Evolutionary conservation across 345 rosid species (phyloP), one percentile per base, ranked within the genome.

Genomic region (Clausena lansium): DNA sequence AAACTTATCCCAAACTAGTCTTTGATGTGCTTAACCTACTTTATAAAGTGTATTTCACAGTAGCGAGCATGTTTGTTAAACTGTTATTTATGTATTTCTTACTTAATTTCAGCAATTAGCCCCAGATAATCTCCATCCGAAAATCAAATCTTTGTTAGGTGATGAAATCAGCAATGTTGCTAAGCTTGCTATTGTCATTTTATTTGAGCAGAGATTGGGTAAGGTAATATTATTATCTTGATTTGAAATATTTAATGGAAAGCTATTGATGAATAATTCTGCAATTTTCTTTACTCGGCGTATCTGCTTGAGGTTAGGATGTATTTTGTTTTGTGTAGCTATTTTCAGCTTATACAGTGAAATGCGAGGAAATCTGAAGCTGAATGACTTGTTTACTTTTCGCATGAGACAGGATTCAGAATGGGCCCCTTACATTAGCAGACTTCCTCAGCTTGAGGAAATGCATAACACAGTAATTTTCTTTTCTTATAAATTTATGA

Each of bases 391-490:
- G 25, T 10, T 76, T 63, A 24, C 72, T 22, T 36, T 28, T 50
- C 65, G 70, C 66, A 38, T 74, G 67, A 64, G 27, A 81, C 86
- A 91, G 97, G 86, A 85, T 73, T 93, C 93, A 27, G 88, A 84
- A 62, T 93, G 97, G 99, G 81, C 83, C 61, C 94, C 91, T 77
- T 95, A 92, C 75, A 84, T 92, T 25, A 81, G 87, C 73, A 79
- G 92, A 67, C 95, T 93, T 86, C 98, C 98, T 76, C 82, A 70
- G 72, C 83, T 64, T 25, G 85, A 76, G 62, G 91, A 88, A 59
- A 89, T 91, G 84, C 92, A 93, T 54, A 92, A 89, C 90, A 78
- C 93, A 32, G 98, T 93, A 79, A 79, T 68, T 63, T 20, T 79
- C 67, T 67, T 68, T 54, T 57, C 30, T 35, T 65, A 24, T 47